Evolutionary conservation across 768 basidiomycete species (phyloP).

Genomic region (Infundibulicybe gibba): DNA sequence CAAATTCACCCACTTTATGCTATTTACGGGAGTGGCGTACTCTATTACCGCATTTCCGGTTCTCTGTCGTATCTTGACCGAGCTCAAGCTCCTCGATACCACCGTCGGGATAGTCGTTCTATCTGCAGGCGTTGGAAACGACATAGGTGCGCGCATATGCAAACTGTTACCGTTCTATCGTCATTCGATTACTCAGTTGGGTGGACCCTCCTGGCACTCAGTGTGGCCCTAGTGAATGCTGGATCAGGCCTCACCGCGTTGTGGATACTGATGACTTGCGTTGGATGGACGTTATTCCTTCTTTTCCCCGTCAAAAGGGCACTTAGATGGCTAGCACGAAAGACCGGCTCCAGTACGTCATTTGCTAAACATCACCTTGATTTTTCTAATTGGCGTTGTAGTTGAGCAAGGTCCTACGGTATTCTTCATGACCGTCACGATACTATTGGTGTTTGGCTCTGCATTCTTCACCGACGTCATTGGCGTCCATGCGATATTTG

Average conservation of each 20-base stretch:
- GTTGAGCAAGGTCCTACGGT: slow-evolving; percentile 80
- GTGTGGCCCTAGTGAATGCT: slow-evolving; percentile 90
- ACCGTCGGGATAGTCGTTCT: slow-evolving; percentile 91
- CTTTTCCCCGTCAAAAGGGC: slow-evolving; percentile 59
- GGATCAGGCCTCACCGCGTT: slow-evolving; percentile 79
- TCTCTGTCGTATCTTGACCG: slow-evolving; percentile 82
- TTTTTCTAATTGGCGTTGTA: slow-evolving; percentile 10
- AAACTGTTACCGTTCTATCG: background rate
- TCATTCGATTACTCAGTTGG: slow-evolving; percentile 39
- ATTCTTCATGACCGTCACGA: slow-evolving; percentile 84
- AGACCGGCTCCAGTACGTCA: slow-evolving; percentile 66
- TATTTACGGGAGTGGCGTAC: slow-evolving; percentile 91
- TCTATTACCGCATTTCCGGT: slow-evolving; percentile 88
- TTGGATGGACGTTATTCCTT: slow-evolving; percentile 80
- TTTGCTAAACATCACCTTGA: background rate
- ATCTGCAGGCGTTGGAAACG: slow-evolving; percentile 88
- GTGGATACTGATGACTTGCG: slow-evolving; percentile 75
- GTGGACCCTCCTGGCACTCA: slow-evolving; percentile 87
- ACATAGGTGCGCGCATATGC: slow-evolving; percentile 45
- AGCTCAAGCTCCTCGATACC: slow-evolving; percentile 88
- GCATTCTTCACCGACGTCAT: slow-evolving; percentile 94
- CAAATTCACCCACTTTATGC: slow-evolving; percentile 86
- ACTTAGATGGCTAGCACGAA: slow-evolving; percentile 69
- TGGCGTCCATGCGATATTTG: slow-evolving; percentile 90
- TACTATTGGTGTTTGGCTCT: slow-evolving; percentile 77